Conservation (phyloP, 2,329 filamentous ascomycete genomes). For the Colletotrichum somersetense region DNA sequence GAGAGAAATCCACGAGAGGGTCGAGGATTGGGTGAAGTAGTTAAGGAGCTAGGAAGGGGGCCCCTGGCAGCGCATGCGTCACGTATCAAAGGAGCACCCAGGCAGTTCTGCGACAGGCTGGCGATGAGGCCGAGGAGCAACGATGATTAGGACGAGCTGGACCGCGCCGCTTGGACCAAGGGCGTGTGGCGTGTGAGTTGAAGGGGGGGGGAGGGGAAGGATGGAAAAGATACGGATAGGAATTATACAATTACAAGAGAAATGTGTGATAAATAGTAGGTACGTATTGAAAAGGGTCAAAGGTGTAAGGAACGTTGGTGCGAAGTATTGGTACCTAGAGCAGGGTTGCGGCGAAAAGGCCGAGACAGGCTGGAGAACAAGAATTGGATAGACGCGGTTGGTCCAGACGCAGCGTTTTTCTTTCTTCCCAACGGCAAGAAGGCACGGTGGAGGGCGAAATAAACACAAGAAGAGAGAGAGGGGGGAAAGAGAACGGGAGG, state of each 20-base stretch:
- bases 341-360: background rate
- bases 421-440: constrained; percentile 15
- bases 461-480: constrained; percentile 8
- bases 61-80: constrained; percentile 42
- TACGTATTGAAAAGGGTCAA: background rate
- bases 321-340: constrained; percentile 19
- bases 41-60: constrained; percentile 39
- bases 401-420: constrained; percentile 7
- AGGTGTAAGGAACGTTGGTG: constrained; percentile 28
- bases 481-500: constrained; percentile 11
- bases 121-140: constrained; percentile 33
- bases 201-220: background rate
- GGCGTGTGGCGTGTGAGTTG: constrained; percentile 1
- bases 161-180: constrained; percentile 30
- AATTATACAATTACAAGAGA: constrained; percentile 34
- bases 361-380: constrained; percentile 15
- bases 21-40: constrained; percentile 38
- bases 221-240: constrained; percentile 8
- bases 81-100: constrained; percentile 43
- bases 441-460: constrained; percentile 3
- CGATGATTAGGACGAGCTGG: constrained; percentile 35
- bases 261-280: constrained; percentile 12
- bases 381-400: constrained; percentile 16
- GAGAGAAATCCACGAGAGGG: constrained; percentile 29
- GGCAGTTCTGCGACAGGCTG: constrained; percentile 41